A percentile compares a stretch with the other conserved stretches of the same genome.
phyloP scores from a whole-genome alignment of 2,329 filamentous ascomycete genomes.

The Aspergillus ibericus region DNA sequence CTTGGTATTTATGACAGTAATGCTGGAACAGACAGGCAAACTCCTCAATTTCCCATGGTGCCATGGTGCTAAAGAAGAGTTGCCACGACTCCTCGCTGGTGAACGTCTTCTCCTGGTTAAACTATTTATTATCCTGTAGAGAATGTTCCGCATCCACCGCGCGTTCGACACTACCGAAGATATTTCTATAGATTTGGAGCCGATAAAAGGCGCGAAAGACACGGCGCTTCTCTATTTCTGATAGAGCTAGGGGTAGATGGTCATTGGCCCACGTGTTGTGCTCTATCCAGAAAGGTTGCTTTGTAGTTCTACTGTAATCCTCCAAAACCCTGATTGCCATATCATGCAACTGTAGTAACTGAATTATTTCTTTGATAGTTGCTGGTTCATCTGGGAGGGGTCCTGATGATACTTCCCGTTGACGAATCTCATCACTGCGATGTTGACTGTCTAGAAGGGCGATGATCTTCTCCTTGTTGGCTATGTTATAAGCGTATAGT shows the following conservation, averaged over 20 bases:
- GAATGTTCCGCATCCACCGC: background rate
- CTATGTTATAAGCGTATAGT: background rate
- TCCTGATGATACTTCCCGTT: background rate
- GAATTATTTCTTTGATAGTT: conserved; percentile 6
- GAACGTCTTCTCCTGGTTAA: background rate
- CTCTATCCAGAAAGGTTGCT: conserved; percentile 4
- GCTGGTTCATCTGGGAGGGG: conserved; percentile 5
- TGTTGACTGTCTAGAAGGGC: conserved; percentile 18
- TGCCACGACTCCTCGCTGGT: conserved; percentile 11
- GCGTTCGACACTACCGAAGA: conserved; percentile 13
- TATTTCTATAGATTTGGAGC: conserved; percentile 16
- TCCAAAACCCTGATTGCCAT: conserved; percentile 7
- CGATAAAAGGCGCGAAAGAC: conserved; percentile 21
- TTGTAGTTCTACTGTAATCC: conserved; percentile 1
- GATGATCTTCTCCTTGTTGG: conserved; percentile 15
- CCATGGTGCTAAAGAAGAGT: conserved; percentile 19
- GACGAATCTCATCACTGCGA: conserved; percentile 17
- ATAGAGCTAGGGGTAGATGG: conserved; percentile 7
- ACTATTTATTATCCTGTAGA: background rate
- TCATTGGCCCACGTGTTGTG: background rate
- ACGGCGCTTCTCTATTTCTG: conserved; percentile 12
- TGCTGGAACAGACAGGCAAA: conserved; percentile 19
- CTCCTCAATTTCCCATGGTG: conserved; percentile 25
- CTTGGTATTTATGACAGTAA: background rate
- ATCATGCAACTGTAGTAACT: conserved; percentile 10